Evolutionary conservation across 2,329 filamentous ascomycete genomes (phyloP).

Genomic region (Pseudogymnoascus sp.): DNA sequence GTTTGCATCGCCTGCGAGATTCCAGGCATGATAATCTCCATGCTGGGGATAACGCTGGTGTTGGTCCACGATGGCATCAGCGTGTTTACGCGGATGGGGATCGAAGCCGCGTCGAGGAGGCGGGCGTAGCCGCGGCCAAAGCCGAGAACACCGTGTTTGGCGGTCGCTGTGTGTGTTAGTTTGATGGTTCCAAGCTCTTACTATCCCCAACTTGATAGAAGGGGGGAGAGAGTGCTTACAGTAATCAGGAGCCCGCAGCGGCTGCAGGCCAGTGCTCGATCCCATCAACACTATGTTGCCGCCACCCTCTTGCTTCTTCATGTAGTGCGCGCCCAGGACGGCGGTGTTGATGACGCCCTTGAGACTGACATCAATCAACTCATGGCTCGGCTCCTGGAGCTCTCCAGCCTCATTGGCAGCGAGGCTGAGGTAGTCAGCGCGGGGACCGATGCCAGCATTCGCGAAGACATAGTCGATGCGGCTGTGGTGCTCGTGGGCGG

Average conservation of each 20-base stretch:
- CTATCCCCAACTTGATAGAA: not conserved
- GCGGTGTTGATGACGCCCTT: constrained; percentile 42
- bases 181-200: not conserved
- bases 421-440: constrained; percentile 38
- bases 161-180: constrained; percentile 30
- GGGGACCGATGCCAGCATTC: constrained; percentile 47
- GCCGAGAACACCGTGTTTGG: constrained; percentile 49
- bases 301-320: constrained; percentile 42
- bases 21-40: constrained; percentile 30
- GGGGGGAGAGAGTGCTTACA: constrained; percentile 23
- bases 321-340: constrained; percentile 40
- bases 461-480: constrained; percentile 21
- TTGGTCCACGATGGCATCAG: constrained; percentile 48
- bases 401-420: constrained; percentile 43
- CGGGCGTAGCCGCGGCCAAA: constrained; percentile 40
- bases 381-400: constrained; percentile 35
- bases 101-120: constrained; percentile 28
- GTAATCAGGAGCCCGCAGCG: constrained; percentile 44
- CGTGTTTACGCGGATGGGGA: constrained; percentile 48
- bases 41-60: constrained; percentile 37
- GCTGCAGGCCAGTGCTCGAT: constrained; percentile 43
- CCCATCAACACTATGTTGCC: constrained; percentile 47
- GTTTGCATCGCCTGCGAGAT: constrained; percentile 37
- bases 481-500: constrained; percentile 31
- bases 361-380: constrained; percentile 42